phyloP scores from a whole-genome alignment of 2,329 filamentous ascomycete species.

The Paecilomyces sp. region DNA sequence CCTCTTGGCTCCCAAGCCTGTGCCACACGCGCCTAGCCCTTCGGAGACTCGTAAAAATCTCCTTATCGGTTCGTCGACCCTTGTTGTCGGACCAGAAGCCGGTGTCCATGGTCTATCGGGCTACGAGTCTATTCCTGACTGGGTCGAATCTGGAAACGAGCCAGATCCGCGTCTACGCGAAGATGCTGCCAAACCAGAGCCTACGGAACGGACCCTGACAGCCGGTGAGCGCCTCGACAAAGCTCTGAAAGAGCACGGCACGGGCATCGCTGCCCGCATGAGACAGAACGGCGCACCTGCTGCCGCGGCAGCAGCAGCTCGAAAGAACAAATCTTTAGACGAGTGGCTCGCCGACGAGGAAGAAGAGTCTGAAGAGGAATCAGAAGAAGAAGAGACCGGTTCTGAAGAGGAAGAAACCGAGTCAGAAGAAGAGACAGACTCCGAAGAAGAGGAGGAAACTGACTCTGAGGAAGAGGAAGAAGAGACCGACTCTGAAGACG shows the following conservation, averaged over 20 bases:
- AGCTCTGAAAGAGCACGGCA: constrained; percentile 34
- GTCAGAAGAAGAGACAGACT: constrained; percentile 35
- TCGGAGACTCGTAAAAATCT: constrained; percentile 75
- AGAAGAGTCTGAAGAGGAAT: constrained; percentile 50
- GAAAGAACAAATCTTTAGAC: constrained; percentile 73
- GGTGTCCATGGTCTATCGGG: constrained; percentile 68
- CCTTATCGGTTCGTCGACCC: constrained; percentile 73
- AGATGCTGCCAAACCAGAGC: constrained; percentile 38
- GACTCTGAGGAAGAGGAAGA: constrained; percentile 36
- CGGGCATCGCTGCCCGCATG: constrained; percentile 13
- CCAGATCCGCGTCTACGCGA: constrained; percentile 70
- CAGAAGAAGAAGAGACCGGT: constrained; percentile 46
- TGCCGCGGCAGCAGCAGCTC: constrained; percentile 16
- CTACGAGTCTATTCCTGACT: constrained; percentile 72
- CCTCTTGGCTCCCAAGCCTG: constrained; percentile 87
- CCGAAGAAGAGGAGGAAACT: constrained; percentile 38
- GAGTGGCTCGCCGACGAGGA: constrained; percentile 81
- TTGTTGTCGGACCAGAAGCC: constrained; percentile 72
- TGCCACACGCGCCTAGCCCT: constrained; percentile 82
- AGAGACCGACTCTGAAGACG: constrained; percentile 14
- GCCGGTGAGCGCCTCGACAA: constrained; percentile 38
- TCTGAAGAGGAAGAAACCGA: constrained; percentile 44
- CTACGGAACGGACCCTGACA: constrained; percentile 24
- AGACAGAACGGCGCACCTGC: constrained; percentile 9
- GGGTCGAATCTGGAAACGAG: constrained; percentile 74